A percentile compares a stretch with the other conserved stretches of the same genome.
These are phyloP conservation scores for Xylariaceae sp. DNA, from an alignment of 2,329 filamentous ascomycete species.

Conservation along the genomic window DNA sequence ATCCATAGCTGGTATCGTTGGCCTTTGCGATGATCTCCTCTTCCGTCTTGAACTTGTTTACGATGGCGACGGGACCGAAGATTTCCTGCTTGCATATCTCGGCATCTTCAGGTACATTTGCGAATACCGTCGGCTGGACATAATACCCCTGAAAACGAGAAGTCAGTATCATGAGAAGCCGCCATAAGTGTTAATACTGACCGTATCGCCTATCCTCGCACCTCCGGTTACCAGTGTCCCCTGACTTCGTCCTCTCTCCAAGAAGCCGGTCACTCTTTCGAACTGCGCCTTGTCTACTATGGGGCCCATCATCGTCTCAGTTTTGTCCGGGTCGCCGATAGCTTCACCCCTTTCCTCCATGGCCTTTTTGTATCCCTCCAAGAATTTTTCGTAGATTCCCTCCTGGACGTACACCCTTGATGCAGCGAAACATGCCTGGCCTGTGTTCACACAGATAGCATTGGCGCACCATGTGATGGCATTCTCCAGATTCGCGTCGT, in stretches of 20 bases:
- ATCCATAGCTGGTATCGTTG: slow-evolving; percentile 47
- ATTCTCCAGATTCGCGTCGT: slow-evolving; percentile 20
- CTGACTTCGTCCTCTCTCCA: slow-evolving; percentile 38
- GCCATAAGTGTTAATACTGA: slow-evolving; percentile 33
- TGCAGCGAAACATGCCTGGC: slow-evolving; percentile 17
- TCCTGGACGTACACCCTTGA: slow-evolving; percentile 20
- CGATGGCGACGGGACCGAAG: slow-evolving; percentile 52
- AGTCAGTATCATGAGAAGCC: background rate
- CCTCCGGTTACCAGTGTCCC: slow-evolving; percentile 37
- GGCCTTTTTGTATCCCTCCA: slow-evolving; percentile 16
- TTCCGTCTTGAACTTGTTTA: slow-evolving; percentile 52
- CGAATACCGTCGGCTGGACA: slow-evolving; percentile 44
- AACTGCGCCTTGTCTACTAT: slow-evolving; percentile 46
- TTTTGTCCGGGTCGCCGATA: slow-evolving; percentile 12
- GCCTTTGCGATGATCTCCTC: slow-evolving; percentile 50
- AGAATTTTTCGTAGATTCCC: slow-evolving; percentile 19
- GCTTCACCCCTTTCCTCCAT: slow-evolving; percentile 15
- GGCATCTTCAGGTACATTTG: slow-evolving; percentile 37
- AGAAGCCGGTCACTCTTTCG: slow-evolving; percentile 40
- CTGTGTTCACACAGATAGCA: slow-evolving; percentile 15
- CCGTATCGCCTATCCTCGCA: slow-evolving; percentile 16
- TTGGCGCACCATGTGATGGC: slow-evolving; percentile 19
- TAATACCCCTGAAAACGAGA: slow-evolving; percentile 34
- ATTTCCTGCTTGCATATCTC: slow-evolving; percentile 50
- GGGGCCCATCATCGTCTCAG: slow-evolving; percentile 39